Conservation (phyloP, 2,329 filamentous ascomycete genomes). For the Fusarium sp. region DNA sequence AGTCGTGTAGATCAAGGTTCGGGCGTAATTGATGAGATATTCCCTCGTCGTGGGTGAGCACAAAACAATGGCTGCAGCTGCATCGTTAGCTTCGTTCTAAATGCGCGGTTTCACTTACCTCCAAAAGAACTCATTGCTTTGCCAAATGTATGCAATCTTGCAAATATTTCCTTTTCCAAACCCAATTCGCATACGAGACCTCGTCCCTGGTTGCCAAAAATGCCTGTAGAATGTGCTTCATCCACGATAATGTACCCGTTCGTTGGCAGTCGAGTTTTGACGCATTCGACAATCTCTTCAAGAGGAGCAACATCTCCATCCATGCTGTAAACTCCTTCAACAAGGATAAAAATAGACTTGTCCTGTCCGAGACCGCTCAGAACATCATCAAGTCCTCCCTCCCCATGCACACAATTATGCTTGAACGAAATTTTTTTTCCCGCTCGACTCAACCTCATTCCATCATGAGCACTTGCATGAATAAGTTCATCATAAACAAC, state of each 20-base stretch:
- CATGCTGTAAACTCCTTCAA: slow-evolving; percentile 85
- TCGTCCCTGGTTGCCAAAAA: slow-evolving; percentile 67
- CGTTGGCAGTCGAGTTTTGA: slow-evolving; percentile 68
- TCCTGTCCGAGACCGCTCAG: slow-evolving; percentile 51
- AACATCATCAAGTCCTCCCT: slow-evolving; percentile 49
- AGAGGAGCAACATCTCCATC: slow-evolving; percentile 80
- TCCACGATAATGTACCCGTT: slow-evolving; percentile 76
- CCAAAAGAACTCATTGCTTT: slow-evolving; percentile 77
- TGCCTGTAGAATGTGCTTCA: slow-evolving; percentile 75
- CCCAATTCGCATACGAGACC: slow-evolving; percentile 70
- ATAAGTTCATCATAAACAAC: slow-evolving; percentile 81
- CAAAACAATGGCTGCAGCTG: slow-evolving; percentile 64
- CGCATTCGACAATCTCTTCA: slow-evolving; percentile 66
- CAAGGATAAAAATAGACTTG: slow-evolving; percentile 73
- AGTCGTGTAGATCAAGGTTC: slow-evolving; percentile 81
- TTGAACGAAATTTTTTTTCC: slow-evolving; percentile 61
- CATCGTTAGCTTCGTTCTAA: not conserved
- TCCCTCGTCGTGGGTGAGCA: slow-evolving; percentile 69
- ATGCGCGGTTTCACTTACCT: slow-evolving; percentile 61
- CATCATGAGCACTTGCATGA: slow-evolving; percentile 83
- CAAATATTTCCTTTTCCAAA: slow-evolving; percentile 67
- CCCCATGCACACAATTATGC: slow-evolving; percentile 64
- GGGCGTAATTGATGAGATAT: slow-evolving; percentile 81
- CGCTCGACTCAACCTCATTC: slow-evolving; percentile 75
- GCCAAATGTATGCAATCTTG: slow-evolving; percentile 73